Base-by-base conservation (phyloP, 1,284 basidiomycete genomes). In the Gymnopus androsaceus region DNA sequence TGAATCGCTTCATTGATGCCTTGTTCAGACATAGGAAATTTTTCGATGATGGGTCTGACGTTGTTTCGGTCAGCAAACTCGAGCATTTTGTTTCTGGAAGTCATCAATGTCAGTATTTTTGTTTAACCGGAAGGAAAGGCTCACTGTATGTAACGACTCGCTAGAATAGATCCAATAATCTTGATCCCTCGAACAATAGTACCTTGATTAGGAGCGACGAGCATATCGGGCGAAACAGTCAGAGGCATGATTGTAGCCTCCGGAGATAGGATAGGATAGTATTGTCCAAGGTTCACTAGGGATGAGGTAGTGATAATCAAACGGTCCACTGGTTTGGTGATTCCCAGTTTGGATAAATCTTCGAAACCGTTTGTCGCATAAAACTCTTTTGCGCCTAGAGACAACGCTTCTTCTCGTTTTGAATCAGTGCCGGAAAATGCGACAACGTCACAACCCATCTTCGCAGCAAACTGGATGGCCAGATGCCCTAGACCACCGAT, bases 341-440 rank as follows among this genome's bases (percentile, higher is more conserved):
- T 61, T 0, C 70, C 61, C 15, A 75, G 57, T 7, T 55, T 59
- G 8, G 41, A 41, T 27, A 53, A 53, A 44, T 55, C 54, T 14
- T 38, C 57, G 4, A 41, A 59, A 8, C 61, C 66, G 42, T 57
- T 66, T 5, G 66, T 71, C 3, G 65, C 60, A 40, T 74, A 66
- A 41, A 75, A 74, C 51, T 75, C 73, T 3, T 59, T 63, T 5
- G 84, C 84, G 15, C 84, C 84, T 57, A 87, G 76, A 40, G 70
- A 70, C 59, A 75, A 65, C 6, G 82, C 81, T 59, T 85, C 83
- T 25, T 76, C 76, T 61, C 72, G 76, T 69, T 87, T 87, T 47
- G 66, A 68, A 33, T 78, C 75, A 2, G 79, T 78, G 61, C 78
- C 74, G 19, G 82, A 83, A 66, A 87, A 82, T 46, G 80, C 84